Base-by-base conservation (phyloP, 805 yeast genomes). In the Candida broadrunensis region DNA sequence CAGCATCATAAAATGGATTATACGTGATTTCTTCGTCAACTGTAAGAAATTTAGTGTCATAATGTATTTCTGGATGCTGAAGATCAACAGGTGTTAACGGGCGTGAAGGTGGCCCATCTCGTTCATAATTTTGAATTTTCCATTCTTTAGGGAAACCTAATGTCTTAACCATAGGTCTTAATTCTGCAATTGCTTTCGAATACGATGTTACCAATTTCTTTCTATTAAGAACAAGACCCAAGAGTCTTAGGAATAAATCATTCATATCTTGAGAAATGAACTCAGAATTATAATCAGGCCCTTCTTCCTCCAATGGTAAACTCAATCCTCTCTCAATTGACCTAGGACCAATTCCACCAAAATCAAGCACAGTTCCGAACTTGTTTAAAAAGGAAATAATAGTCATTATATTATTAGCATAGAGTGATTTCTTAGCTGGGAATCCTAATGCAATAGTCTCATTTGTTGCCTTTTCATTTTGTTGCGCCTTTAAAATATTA, bases 91-190 rank as follows among this genome's bases (percentile, higher is more conserved):
- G 53, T 5, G 42, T 31, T 2, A 20, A 31, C 3, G 7, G 7
- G 16, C 18, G 13, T 32, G 23, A 13, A n/a, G 29, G 16, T 15
- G 5, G 27, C 17, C 26, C 36, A 5, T 45, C 50, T 19, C 39
- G 42, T 8, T 18, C 46, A n/a, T 24, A 39, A 8, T 14, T 24
- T 15, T 30, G 24, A 1, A 23, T 38, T 36, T 59, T 55, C 75
- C 75, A 70, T 44, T 67, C 73, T 19, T 37, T 44, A 2, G 75
- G 74, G 17, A 67, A 50, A 1, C 75, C 74, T 5, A 63, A 48
- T 3, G 38, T 23, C 7, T 44, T 34, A 34, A 51, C 44, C 39
- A 56, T 48, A 1, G 65, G 43, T 40, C 60, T 65, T 33, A 70
- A 52, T 43, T 68, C 73, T 16, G 50, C 52, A 14, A 66, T 54